These are phyloP conservation scores for Trapa incisa DNA, from an alignment of 345 rosid genomes.

Conservation along the genomic window DNA sequence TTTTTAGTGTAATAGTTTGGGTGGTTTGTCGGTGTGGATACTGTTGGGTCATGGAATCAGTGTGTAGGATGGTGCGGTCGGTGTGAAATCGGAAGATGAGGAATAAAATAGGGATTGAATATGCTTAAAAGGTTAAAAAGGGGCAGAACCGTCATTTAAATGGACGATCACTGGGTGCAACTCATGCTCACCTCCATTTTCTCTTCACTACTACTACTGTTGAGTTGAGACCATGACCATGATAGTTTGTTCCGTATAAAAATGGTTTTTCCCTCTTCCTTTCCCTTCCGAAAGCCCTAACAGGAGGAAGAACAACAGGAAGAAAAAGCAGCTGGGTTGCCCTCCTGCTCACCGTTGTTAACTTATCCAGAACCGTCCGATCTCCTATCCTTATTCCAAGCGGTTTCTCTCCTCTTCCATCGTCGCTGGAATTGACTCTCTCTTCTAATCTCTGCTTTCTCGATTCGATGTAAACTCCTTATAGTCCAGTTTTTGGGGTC, in stretches of 20 bases:
- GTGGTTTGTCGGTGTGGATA: too few relatives aligned
- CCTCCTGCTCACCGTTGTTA: background rate
- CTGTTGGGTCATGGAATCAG: too few relatives aligned
- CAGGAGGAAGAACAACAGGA: background rate
- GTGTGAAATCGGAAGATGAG: too few relatives aligned
- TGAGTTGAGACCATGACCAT: background rate
- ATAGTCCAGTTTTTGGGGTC: background rate
- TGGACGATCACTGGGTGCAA: too few relatives aligned
- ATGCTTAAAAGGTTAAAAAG: too few relatives aligned
- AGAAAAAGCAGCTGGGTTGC: background rate
- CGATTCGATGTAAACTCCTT: background rate
- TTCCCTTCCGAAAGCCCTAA: background rate
- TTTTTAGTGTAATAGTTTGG: too few relatives aligned
- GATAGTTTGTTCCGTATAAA: background rate
- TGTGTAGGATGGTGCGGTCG: too few relatives aligned
- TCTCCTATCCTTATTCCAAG: background rate
- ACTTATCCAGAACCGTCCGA: background rate
- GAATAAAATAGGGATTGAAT: too few relatives aligned
- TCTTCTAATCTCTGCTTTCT: background rate
- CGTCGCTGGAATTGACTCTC: background rate
- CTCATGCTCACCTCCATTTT: too few relatives aligned
- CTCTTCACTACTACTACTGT: too few relatives aligned
- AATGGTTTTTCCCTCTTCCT: background rate
- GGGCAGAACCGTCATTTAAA: too few relatives aligned
- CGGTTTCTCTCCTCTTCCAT: background rate